A percentile compares a stretch with the other conserved stretches of the same genome.
Evolutionary conservation across 140 eudicot species (phyloP).

Genomic region (Bidens hawaiensis): DNA sequence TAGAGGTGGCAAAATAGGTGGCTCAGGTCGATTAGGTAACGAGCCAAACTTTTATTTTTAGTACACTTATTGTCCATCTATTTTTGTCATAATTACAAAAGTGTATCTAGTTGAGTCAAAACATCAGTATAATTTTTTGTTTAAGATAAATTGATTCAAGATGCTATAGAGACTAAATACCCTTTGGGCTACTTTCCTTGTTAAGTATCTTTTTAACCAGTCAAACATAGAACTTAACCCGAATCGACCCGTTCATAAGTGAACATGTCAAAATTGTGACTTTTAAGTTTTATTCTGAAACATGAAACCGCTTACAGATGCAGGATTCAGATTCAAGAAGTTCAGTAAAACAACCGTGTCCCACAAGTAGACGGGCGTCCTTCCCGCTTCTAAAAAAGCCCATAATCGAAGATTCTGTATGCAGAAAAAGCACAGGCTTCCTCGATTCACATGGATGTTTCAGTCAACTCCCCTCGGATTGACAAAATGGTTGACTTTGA

Average conservation of each 20-base stretch:
- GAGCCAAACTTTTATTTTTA: not conserved
- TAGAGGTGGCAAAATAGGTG: not conserved
- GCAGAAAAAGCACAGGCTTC: slow-evolving; percentile 34
- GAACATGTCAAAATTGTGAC: not conserved
- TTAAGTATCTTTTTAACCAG: not conserved
- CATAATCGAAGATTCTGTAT: slow-evolving; percentile 21
- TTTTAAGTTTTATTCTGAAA: slow-evolving; percentile 12
- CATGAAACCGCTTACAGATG: slow-evolving; percentile 14
- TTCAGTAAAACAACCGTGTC: slow-evolving; percentile 43
- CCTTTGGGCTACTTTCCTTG: not conserved
- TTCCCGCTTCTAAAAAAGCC: slow-evolving; percentile 49
- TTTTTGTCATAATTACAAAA: not conserved
- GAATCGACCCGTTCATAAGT: not conserved
- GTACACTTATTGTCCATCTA: not conserved
- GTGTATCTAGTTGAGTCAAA: not conserved
- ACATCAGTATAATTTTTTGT: not conserved
- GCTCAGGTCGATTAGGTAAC: not conserved
- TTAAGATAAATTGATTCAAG: not conserved
- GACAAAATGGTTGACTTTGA: slow-evolving; percentile 79
- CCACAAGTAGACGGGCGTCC: slow-evolving; percentile 71
- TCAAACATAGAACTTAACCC: not conserved
- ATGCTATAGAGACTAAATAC: not conserved
- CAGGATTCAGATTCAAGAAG: slow-evolving; percentile 56
- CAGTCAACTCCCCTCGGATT: slow-evolving; percentile 86
- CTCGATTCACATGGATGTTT: slow-evolving; percentile 58